phyloP scores from a whole-genome alignment of 352 stramenopile genomes.

The Pythium scleroteichum region DNA sequence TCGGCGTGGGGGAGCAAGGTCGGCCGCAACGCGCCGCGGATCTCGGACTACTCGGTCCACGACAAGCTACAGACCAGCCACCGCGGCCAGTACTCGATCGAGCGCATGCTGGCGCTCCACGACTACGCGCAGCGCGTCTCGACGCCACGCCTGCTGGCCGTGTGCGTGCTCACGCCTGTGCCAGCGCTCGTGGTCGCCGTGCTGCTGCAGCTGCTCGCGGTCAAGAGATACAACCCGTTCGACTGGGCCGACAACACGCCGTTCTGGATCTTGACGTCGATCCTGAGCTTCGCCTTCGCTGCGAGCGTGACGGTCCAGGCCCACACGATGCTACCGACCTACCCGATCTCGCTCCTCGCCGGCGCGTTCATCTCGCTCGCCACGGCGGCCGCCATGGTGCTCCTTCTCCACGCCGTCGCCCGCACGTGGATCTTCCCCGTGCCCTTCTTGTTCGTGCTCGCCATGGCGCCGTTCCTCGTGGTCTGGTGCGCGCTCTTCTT shows the following conservation, averaged over 20 bases:
- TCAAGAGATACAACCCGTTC: constrained; percentile 20
- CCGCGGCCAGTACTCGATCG: constrained; percentile 20
- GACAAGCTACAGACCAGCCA: constrained; percentile 19
- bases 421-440: constrained; percentile 17
- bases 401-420: constrained; percentile 23
- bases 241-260: constrained; percentile 1
- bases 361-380: not conserved
- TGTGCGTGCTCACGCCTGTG: constrained; percentile 18
- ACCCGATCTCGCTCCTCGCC: constrained; percentile 6
- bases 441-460: constrained; percentile 29
- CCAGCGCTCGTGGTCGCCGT: constrained; percentile 8
- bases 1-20: not conserved
- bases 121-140: constrained; percentile 13
- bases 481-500: constrained; percentile 20
- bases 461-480: constrained; percentile 27
- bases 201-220: constrained; percentile 2
- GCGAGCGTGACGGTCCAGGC: constrained; percentile 10
- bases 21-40: constrained; percentile 1
- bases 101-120: constrained; percentile 15
- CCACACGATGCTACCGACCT: constrained; percentile 3
- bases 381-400: constrained; percentile 7
- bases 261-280: constrained; percentile 9
- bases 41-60: constrained; percentile 13
- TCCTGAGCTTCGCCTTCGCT: constrained; percentile 2
- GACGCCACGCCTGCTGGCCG: not conserved